A percentile compares a stretch with the other conserved stretches of the same genome.
Conservation (phyloP, 352 stramenopile species). For the Blastocystis sp. region DNA sequence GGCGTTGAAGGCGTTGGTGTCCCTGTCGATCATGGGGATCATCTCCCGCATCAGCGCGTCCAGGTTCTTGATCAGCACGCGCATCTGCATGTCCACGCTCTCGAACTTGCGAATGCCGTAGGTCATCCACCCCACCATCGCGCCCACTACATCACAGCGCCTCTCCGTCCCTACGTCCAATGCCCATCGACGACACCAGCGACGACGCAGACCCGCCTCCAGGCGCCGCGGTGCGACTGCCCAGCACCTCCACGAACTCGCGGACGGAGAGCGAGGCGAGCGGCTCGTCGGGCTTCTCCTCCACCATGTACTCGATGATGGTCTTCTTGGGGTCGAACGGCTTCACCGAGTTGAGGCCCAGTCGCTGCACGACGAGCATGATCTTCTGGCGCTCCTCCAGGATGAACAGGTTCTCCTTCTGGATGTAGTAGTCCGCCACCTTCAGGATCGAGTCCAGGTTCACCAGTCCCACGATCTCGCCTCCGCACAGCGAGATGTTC, state of each 20-base stretch:
- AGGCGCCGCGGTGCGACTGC: slow-evolving; percentile 56
- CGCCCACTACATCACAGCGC: slow-evolving; percentile 20
- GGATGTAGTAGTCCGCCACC: slow-evolving; percentile 64
- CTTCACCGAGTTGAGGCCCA: slow-evolving; percentile 61
- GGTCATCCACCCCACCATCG: slow-evolving; percentile 65
- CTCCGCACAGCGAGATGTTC: slow-evolving; percentile 62
- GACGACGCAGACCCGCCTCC: slow-evolving; percentile 59
- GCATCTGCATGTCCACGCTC: slow-evolving; percentile 61
- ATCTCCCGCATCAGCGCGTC: slow-evolving; percentile 60
- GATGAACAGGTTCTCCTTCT: slow-evolving; percentile 65
- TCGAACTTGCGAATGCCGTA: slow-evolving; percentile 63
- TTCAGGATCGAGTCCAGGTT: slow-evolving; percentile 62
- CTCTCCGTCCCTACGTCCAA: slow-evolving; percentile 12
- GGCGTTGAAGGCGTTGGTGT: slow-evolving; percentile 64
- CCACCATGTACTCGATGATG: slow-evolving; percentile 63
- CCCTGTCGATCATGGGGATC: slow-evolving; percentile 63
- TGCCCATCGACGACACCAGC: slow-evolving; percentile 62
- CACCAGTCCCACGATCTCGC: slow-evolving; percentile 63
- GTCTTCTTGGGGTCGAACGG: slow-evolving; percentile 60
- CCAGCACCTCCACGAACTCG: slow-evolving; percentile 63
- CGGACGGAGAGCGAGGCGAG: slow-evolving; percentile 63
- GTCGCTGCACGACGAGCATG: slow-evolving; percentile 61
- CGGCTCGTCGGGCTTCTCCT: slow-evolving; percentile 46
- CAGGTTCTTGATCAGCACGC: slow-evolving; percentile 63
- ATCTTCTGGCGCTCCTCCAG: slow-evolving; percentile 63